Percentiles rank a stretch among this genome's conserved stretches.
phyloP scores from a whole-genome alignment of 2,329 filamentous ascomycete species.

The Verticillium dahliae region DNA sequence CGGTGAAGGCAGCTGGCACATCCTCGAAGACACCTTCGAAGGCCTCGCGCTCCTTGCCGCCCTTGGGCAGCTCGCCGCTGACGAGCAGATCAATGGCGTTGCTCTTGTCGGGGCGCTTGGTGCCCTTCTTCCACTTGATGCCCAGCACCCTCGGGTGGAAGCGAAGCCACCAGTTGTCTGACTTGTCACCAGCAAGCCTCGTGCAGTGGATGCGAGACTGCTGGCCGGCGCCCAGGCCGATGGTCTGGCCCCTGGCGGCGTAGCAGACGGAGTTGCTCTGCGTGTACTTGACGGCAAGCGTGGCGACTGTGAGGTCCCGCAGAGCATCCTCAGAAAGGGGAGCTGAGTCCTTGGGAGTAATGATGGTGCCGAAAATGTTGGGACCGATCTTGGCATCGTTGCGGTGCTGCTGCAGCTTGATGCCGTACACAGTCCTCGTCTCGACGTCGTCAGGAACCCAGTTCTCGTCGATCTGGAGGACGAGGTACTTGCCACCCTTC shows the following conservation, averaged over 20 bases:
- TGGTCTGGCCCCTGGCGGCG: constrained; percentile 84
- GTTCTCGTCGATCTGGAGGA: constrained; percentile 87
- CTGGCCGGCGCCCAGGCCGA: constrained; percentile 92
- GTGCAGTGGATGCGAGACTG: constrained; percentile 99
- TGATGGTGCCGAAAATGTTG: constrained; percentile 75
- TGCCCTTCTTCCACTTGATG: constrained; percentile 96
- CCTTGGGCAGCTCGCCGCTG: constrained; percentile 79
- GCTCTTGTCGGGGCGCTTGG: constrained; percentile 94
- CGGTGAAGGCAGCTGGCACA: constrained; percentile 74
- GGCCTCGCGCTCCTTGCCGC: constrained; percentile 73
- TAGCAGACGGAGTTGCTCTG: constrained; percentile 99
- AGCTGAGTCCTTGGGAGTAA: constrained; percentile 74
- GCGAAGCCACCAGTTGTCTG: constrained; percentile 99
- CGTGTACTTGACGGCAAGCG: constrained; percentile 96
- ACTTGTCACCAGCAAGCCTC: constrained; percentile 92
- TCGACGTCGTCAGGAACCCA: constrained; percentile 79
- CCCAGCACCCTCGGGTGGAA: constrained; percentile 85
- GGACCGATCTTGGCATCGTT: constrained; percentile 87
- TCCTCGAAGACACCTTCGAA: constrained; percentile 90
- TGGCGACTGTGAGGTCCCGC: constrained; percentile 88
- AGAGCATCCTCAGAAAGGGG: constrained; percentile 73
- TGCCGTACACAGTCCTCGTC: constrained; percentile 81
- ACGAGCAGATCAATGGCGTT: constrained; percentile 96
- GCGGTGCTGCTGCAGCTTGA: constrained; percentile 82
- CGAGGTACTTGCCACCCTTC: constrained; percentile 95